Conservation (phyloP, 495 filamentous ascomycete genomes). For the Trichoderma erinaceum region DNA sequence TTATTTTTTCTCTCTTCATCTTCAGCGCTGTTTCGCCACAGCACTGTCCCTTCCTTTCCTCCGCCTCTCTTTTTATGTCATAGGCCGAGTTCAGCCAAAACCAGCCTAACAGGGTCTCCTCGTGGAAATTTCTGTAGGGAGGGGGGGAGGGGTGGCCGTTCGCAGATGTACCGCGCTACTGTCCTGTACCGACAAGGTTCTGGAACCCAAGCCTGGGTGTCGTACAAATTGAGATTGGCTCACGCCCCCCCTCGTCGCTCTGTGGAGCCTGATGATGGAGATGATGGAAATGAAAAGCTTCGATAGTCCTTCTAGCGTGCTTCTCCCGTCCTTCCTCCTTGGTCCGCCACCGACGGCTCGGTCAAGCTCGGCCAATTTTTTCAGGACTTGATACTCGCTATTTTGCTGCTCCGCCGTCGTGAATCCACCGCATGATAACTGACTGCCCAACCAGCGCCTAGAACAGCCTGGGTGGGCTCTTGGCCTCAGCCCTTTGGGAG, state of each 20-base stretch:
- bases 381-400: not conserved
- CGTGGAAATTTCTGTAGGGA: constrained; percentile 6
- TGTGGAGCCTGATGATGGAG: not conserved
- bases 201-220: not conserved
- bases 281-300: not conserved
- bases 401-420: not conserved
- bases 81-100: not conserved
- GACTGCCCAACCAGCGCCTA: not conserved
- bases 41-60: not conserved
- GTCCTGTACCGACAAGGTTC: not conserved
- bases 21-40: not conserved
- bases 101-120: constrained; percentile 5
- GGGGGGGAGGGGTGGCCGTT: not conserved
- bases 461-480: not conserved
- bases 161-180: not conserved
- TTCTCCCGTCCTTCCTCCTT: constrained; percentile 12
- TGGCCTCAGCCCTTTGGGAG: not conserved
- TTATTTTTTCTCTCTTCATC: not conserved
- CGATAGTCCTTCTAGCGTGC: constrained; percentile 8
- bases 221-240: not conserved
- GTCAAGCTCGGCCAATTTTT: constrained; percentile 7
- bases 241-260: not conserved
- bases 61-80: not conserved
- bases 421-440: not conserved
- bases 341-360: constrained; percentile 4